These are phyloP conservation scores for Kwoniella sp. DNA, from an alignment of 768 basidiomycete genomes.

Conservation along the genomic window DNA sequence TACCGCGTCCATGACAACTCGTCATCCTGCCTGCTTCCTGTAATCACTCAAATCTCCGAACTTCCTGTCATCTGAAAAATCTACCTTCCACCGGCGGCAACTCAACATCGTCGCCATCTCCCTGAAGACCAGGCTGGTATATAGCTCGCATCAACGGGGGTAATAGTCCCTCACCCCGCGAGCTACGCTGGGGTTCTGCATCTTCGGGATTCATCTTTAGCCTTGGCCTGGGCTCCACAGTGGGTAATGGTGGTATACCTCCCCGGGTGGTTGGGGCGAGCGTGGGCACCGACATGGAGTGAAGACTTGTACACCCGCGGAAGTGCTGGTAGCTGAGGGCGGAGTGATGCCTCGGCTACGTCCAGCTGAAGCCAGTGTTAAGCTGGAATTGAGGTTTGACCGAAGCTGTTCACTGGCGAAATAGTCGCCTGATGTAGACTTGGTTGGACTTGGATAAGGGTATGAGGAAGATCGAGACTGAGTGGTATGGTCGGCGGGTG, in stretches of 20 bases:
- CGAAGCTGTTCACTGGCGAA: neutral
- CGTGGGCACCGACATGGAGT: neutral
- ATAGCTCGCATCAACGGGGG: neutral
- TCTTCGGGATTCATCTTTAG: no score
- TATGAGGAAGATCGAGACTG: neutral
- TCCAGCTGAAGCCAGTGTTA: neutral
- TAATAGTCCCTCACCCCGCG: neutral
- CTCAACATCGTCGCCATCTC: neutral
- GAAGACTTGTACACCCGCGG: neutral
- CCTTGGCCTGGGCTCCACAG: neutral
- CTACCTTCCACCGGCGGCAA: neutral
- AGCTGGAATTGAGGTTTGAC: neutral
- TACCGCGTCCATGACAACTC: no score
- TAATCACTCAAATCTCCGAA: no score
- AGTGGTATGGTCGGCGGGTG: neutral
- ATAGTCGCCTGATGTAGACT: neutral
- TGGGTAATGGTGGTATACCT: slow-evolving; percentile 12
- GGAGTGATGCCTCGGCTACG: neutral
- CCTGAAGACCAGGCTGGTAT: neutral
- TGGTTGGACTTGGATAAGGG: neutral
- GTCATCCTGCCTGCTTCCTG: no score
- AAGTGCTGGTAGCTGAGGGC: neutral
- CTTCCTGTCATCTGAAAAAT: neutral
- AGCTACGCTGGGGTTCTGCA: neutral
- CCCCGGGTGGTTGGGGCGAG: slow-evolving; percentile 5